A percentile compares a stretch with the other conserved stretches of the same genome.
phyloP scores from a whole-genome alignment of 768 basidiomycete species.

The Boletus pseudopeckii region DNA sequence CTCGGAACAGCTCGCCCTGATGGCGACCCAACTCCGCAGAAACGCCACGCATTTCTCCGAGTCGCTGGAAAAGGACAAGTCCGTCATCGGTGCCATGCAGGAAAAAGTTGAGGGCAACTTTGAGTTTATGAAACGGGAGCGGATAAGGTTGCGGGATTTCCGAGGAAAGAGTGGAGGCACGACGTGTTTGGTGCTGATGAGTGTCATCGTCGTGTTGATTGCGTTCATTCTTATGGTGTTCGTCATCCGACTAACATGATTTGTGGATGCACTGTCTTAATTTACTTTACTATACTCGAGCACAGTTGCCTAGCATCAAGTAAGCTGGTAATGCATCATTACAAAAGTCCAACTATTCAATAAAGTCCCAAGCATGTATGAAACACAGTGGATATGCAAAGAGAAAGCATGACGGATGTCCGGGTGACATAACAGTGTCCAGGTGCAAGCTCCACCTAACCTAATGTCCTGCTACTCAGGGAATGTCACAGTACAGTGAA shows the following conservation, averaged over 20 bases:
- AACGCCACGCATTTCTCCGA: slow-evolving; percentile 79
- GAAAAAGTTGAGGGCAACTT: slow-evolving; percentile 73
- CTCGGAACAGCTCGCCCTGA: slow-evolving; percentile 68
- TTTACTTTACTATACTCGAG: not conserved
- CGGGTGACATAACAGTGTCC: slow-evolving; percentile 8
- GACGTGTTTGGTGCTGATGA: slow-evolving; percentile 66
- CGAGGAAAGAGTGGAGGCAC: slow-evolving; percentile 63
- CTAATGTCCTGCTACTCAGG: slow-evolving; percentile 5
- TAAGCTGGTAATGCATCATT: slow-evolving; percentile 5
- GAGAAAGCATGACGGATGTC: slow-evolving; percentile 8
- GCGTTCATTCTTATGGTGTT: slow-evolving; percentile 72
- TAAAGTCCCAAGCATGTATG: slow-evolving; percentile 9
- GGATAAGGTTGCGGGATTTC: slow-evolving; percentile 57
- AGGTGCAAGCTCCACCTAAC: not conserved
- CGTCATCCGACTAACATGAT: slow-evolving; percentile 61
- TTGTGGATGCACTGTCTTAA: not conserved
- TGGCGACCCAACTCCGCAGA: slow-evolving; percentile 84
- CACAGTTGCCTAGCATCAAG: not conserved
- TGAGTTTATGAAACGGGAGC: slow-evolving; percentile 63
- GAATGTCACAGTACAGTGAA: not conserved
- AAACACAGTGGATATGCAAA: slow-evolving; percentile 5
- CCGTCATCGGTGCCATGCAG: slow-evolving; percentile 61
- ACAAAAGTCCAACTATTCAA: slow-evolving; percentile 13
- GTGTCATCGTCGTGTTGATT: slow-evolving; percentile 62
- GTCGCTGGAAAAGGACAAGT: slow-evolving; percentile 70